Evolutionary conservation across 2,329 filamentous ascomycete species (phyloP).

Genomic region (Daldinia eschscholtzii): DNA sequence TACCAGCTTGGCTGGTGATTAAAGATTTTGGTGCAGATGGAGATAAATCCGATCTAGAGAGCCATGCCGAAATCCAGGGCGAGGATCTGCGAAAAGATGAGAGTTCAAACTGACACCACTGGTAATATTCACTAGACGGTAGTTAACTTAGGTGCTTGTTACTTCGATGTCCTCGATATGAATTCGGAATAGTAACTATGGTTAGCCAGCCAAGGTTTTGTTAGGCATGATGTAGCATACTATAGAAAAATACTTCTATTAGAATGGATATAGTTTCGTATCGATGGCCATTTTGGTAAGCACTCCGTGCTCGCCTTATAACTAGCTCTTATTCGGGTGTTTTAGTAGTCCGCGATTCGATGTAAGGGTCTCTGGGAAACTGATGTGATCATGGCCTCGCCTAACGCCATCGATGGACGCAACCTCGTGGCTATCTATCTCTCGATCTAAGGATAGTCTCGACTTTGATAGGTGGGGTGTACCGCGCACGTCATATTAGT

Average conservation of each 20-base stretch:
- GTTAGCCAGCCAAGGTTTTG: background rate
- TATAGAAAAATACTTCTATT: background rate
- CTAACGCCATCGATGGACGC: slow-evolving; percentile 35
- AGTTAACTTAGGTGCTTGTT: background rate
- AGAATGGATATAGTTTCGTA: background rate
- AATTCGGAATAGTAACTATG: background rate
- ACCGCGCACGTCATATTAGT: slow-evolving; percentile 40
- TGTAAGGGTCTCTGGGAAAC: slow-evolving; percentile 13
- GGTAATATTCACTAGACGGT: background rate
- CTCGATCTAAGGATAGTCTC: slow-evolving; percentile 14
- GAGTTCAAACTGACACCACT: background rate
- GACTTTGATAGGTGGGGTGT: slow-evolving; percentile 30
- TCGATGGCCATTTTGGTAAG: background rate
- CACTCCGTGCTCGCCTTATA: background rate
- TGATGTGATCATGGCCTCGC: slow-evolving; percentile 32
- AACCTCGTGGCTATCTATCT: slow-evolving; percentile 32
- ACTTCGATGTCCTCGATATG: background rate
- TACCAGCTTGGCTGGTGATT: slow-evolving; percentile 76
- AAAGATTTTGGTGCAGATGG: slow-evolving; percentile 62
- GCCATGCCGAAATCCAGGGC: slow-evolving; percentile 15
- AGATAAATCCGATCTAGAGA: slow-evolving; percentile 29
- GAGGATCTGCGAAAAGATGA: slow-evolving; percentile 16
- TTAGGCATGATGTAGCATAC: background rate
- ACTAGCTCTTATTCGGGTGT: background rate
- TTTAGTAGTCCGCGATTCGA: slow-evolving; percentile 10